Percentiles rank a stretch among this genome's conserved stretches.
Conservation (phyloP, 257 asterid species). For the Solanum etuberosum region DNA sequence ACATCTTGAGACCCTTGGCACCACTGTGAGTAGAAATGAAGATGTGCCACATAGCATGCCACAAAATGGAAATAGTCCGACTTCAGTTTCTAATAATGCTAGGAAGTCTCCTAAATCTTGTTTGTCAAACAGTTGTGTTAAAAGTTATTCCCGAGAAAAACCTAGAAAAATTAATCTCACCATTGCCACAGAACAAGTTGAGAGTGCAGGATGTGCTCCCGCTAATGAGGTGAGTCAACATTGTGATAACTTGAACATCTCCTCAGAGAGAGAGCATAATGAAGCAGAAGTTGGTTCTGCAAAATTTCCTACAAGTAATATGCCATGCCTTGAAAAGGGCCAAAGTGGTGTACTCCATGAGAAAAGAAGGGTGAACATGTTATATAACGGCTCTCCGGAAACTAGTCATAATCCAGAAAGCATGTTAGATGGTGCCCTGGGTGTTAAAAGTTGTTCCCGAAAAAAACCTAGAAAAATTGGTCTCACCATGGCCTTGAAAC, state of each 20-base stretch:
- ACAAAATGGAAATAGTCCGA: conserved; percentile 12
- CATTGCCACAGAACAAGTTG: conserved; percentile 21
- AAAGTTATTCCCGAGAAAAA: conserved; percentile 18
- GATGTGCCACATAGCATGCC: conserved; percentile 15
- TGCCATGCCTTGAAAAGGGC: conserved; percentile 18
- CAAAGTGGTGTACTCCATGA: conserved; percentile 12
- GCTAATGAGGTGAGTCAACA: conserved; percentile 7
- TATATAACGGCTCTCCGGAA: conserved; percentile 19
- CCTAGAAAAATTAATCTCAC: conserved; percentile 23
- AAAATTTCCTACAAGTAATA: conserved; percentile 19
- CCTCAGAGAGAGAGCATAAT: conserved; percentile 13
- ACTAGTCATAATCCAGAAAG: conserved; percentile 8
- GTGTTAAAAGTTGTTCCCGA: conserved; percentile 13
- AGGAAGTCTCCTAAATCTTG: conserved; percentile 27
- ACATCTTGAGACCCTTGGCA: conserved; percentile 18
- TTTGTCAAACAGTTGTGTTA: conserved; percentile 18
- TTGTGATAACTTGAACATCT: conserved; percentile 17
- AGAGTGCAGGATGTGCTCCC: conserved; percentile 17
- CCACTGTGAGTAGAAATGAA: conserved; percentile 15
- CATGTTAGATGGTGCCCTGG: conserved; percentile 9
- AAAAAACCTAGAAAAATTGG: conserved; percentile 21
- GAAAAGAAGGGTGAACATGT: conserved; percentile 30
- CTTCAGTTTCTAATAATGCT: conserved; percentile 27
- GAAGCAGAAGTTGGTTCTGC: conserved; percentile 8
- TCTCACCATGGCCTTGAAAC: conserved; percentile 24